Percentiles rank a stretch among this genome's conserved stretches.
phyloP scores from a whole-genome alignment of 371 early-diverging fungal genomes.

The Mortierella sp. region DNA sequence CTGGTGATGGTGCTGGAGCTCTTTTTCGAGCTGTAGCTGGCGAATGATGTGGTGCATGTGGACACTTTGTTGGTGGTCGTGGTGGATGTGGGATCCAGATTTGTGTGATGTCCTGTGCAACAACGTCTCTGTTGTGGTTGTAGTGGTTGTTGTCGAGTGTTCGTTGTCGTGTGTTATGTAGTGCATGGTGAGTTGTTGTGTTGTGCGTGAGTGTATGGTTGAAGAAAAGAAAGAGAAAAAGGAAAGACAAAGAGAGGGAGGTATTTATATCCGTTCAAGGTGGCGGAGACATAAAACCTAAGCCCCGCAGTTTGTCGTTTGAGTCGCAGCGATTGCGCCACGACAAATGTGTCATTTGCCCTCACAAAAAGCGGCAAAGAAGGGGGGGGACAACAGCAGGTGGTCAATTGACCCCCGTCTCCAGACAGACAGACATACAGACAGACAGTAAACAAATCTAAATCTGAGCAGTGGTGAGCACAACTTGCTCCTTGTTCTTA shows the following conservation, averaged over 20 bases:
- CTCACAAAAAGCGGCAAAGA: too few species aligned
- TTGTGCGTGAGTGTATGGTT: not conserved
- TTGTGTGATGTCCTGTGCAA: not conserved
- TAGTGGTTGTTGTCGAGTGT: not conserved
- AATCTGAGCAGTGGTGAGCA: slow-evolving; percentile 2
- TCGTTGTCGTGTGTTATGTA: not conserved
- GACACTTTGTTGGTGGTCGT: not conserved
- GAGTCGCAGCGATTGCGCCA: not conserved
- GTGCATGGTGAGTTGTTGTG: not conserved
- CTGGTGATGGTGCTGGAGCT: not conserved
- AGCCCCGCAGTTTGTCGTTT: not conserved
- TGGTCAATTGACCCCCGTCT: not conserved
- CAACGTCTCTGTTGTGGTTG: not conserved
- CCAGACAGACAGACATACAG: too few species aligned
- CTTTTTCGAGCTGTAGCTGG: not conserved
- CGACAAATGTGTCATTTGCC: not conserved
- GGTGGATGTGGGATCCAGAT: not conserved
- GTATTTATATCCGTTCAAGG: not conserved
- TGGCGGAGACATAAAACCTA: not conserved
- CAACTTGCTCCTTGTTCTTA: not conserved
- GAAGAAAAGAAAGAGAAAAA: not conserved
- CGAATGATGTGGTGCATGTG: not conserved
- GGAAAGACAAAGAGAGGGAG: not conserved
- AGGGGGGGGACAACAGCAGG: not conserved
- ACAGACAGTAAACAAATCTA: not conserved